Evolutionary conservation across 495 filamentous ascomycete species (phyloP), one percentile per base, ranked within the genome.

Genomic region (Cercophora samala): DNA sequence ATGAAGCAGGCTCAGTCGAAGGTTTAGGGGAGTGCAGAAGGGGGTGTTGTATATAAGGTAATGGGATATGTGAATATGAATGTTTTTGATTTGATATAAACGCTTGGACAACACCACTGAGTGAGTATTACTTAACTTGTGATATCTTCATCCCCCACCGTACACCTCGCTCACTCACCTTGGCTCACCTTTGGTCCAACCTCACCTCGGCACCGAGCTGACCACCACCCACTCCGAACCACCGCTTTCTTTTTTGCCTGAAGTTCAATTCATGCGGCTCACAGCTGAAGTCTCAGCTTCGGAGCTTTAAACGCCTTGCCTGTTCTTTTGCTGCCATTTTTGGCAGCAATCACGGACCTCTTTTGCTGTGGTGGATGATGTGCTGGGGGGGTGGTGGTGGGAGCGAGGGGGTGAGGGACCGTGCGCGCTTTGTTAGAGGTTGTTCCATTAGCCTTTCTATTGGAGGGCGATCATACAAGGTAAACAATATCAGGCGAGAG

Each of bases 1-100:
- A 88, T 96, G 51, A 72, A 79, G 71, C 74, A 83, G 13, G 79
- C 83, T 64, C 83, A 84, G 65, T 83, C 64, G 25, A 66, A 64
- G 53, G 53, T 56, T 19, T 19, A 56, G 53, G 18, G 13, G 53
- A 13, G 22, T 9, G 22, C 53, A 56, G 13, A 9, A 29, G 5
- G 9, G 37, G n/a, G n/a, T n/a, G 37, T 18, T 46, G 37, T 46
- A 17, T 46, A 46, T 46, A 42, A 1, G 37, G 37, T 11, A 46
- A 46, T 46, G 8, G 8, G 5, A 46, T 46, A 9, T 46, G 15
- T 46, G 37, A 13, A 46, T 13, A 13, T 46, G 37, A 13, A 11
- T 46, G 15, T 13, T 5, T 46, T 29, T 46, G 13, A 8, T 46
- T 46, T 46, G 29, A 8, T 32, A n/a, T n/a, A n/a, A n/a, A n/a